A percentile compares a stretch with the other conserved stretches of the same genome.
Evolutionary conservation across 2,329 filamentous ascomycete species (phyloP).

Genomic region (Scedosporium minutisporum): DNA sequence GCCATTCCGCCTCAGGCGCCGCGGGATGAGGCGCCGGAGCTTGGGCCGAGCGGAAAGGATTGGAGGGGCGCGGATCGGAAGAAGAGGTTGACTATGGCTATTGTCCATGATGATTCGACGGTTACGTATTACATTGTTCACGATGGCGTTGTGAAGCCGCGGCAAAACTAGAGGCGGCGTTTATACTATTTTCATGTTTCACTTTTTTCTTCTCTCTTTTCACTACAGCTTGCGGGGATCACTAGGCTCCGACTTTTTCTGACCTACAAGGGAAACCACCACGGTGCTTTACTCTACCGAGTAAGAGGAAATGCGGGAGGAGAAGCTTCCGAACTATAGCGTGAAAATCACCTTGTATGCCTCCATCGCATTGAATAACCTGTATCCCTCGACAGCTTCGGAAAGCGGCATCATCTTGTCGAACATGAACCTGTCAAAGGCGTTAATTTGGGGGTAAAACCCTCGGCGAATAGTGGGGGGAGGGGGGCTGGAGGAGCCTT

Average conservation of each 20-base stretch:
- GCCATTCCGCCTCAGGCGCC: slow-evolving; percentile 22
- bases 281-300: no score
- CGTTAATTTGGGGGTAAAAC: no score
- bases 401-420: slow-evolving; percentile 64
- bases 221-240: not conserved
- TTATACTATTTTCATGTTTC: not conserved
- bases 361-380: slow-evolving; percentile 63
- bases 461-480: no score
- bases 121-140: slow-evolving; percentile 79
- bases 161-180: slow-evolving; percentile 53
- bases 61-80: slow-evolving; percentile 36
- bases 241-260: no score
- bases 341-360: slow-evolving; percentile 66
- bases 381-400: slow-evolving; percentile 58
- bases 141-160: slow-evolving; percentile 77
- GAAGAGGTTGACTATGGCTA: slow-evolving; percentile 66
- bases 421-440: slow-evolving; percentile 56
- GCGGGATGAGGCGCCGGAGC: slow-evolving; percentile 13
- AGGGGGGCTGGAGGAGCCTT: slow-evolving; percentile 40
- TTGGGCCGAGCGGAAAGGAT: slow-evolving; percentile 22
- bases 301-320: not conserved
- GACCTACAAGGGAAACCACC: no score
- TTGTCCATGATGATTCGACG: slow-evolving; percentile 70
- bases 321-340: slow-evolving; percentile 20
- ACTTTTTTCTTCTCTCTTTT: not conserved